phyloP scores from a whole-genome alignment of 1,284 basidiomycete genomes.

The Puccinia polysora region DNA sequence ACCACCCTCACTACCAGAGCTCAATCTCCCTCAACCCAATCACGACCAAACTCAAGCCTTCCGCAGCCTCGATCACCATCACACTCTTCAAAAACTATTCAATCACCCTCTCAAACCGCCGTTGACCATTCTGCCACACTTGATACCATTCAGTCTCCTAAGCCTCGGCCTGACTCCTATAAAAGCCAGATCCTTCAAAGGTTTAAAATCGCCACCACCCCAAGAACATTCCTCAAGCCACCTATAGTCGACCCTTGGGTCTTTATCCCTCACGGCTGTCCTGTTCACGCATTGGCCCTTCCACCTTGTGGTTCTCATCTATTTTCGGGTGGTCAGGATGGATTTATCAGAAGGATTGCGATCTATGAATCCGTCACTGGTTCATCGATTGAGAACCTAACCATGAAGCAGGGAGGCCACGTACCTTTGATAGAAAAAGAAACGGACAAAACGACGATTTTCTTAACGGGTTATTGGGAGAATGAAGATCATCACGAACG shows the following conservation, averaged over 20 bases:
- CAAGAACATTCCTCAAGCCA: constrained; percentile 45
- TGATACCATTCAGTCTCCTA: background rate
- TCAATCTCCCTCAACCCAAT: constrained; percentile 46
- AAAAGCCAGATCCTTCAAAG: background rate
- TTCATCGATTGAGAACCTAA: constrained; percentile 77
- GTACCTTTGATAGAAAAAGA: constrained; percentile 81
- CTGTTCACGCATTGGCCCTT: constrained; percentile 77
- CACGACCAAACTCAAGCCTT: constrained; percentile 55
- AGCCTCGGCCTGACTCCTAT: background rate
- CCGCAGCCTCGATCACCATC: constrained; percentile 64
- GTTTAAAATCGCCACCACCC: background rate
- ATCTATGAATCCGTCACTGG: constrained; percentile 86
- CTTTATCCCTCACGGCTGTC: constrained; percentile 79
- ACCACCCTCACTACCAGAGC: no score
- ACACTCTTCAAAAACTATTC: constrained; percentile 56
- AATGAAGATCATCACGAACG: constrained; percentile 54
- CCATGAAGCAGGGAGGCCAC: constrained; percentile 82
- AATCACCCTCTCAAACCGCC: constrained; percentile 53
- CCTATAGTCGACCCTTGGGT: constrained; percentile 76
- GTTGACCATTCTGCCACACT: constrained; percentile 60
- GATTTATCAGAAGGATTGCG: constrained; percentile 66
- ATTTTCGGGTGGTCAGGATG: constrained; percentile 85
- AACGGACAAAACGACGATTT: constrained; percentile 81
- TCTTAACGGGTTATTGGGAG: constrained; percentile 78
- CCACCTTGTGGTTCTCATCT: constrained; percentile 83